Evolutionary conservation across 208 protist genomes (phyloP), one percentile per base, ranked within the genome.

Genomic region (Wallacemonas sp.): DNA sequence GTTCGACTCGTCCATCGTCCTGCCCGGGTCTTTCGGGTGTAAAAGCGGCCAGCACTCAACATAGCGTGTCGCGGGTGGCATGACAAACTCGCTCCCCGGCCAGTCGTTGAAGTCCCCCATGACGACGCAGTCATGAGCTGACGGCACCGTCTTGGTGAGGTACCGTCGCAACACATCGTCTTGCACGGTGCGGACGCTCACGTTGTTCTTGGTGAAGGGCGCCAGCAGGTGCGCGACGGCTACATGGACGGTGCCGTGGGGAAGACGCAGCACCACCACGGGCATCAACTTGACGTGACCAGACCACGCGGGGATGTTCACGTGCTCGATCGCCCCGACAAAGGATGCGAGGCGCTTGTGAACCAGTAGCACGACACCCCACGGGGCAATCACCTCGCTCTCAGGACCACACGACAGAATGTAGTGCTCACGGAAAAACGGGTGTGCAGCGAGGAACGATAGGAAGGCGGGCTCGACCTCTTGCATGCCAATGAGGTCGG

Each of bases 61-160:
- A 65, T 90, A 94, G 19, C 76, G 73, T 53, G 86, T 82, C 41
- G 89, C 83, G 5, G 53, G 2, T 33, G 91, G 88, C 88, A 96
- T 93, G 42, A 68, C 37, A 58, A 96, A 94, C 67, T 94, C 85
- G 63, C 87, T 93, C 44, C 73, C 78, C 19, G 91, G 91, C 83
- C 86, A 94, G 76, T 94, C 88, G 66, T 96, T 96, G 79, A 96
- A 96, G 73, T 96, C 91, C 6, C 91, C 91, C 88, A 96, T 93
- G 6, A 80, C 79, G 15, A 96, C 45, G 39, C 70, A 79, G 76
- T 94, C 85, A 21, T 72, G 78, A 33, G 30, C 57, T 17, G 37
- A 15, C 3, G 73, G 70, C 15, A 81, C 34, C 30, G 78, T 63
- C 26, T 81, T 83, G 17, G 63, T 73, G 62, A 94, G 68, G 32